Evolutionary conservation across 2,329 filamentous ascomycete species (phyloP).

Genomic region (Ophiostoma sp.): DNA sequence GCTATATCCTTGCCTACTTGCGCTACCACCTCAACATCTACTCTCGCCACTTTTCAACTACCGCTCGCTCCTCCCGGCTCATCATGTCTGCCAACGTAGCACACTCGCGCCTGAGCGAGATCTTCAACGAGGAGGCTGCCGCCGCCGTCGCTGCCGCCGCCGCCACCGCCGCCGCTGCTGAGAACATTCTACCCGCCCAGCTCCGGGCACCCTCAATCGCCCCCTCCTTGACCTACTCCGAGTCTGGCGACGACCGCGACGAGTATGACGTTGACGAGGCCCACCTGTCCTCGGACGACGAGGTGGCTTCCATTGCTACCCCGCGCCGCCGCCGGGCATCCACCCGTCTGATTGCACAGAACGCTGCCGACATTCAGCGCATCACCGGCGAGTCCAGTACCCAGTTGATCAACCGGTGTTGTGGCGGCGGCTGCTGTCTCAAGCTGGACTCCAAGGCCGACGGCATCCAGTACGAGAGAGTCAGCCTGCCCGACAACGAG

Average conservation of each 20-base stretch:
- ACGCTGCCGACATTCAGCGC: constrained; percentile 55
- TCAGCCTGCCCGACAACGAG: constrained; percentile 67
- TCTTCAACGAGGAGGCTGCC: constrained; percentile 26
- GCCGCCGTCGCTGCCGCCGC: constrained; percentile 24
- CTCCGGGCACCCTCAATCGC: constrained; percentile 46
- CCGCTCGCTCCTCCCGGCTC: constrained; percentile 8
- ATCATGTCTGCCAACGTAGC: constrained; percentile 23
- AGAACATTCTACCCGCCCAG: constrained; percentile 42
- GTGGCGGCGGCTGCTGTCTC: constrained; percentile 60
- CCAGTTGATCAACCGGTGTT: constrained; percentile 57
- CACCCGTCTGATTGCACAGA: constrained; percentile 61
- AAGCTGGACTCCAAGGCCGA: constrained; percentile 41
- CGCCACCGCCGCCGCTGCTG: constrained; percentile 35
- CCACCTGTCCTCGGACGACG: constrained; percentile 37
- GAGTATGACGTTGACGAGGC: constrained; percentile 46
- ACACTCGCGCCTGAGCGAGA: constrained; percentile 24
- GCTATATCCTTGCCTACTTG: background rate
- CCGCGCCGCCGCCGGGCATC: constrained; percentile 58
- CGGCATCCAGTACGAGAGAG: constrained; percentile 47
- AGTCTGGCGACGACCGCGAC: constrained; percentile 53
- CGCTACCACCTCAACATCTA: background rate
- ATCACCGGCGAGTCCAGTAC: constrained; percentile 60
- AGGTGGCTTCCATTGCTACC: constrained; percentile 21
- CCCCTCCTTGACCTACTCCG: constrained; percentile 59
- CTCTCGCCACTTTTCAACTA: constrained; percentile 1